Conservation (phyloP, 1,284 basidiomycete species). For the Hypsizygus ulmarius region DNA sequence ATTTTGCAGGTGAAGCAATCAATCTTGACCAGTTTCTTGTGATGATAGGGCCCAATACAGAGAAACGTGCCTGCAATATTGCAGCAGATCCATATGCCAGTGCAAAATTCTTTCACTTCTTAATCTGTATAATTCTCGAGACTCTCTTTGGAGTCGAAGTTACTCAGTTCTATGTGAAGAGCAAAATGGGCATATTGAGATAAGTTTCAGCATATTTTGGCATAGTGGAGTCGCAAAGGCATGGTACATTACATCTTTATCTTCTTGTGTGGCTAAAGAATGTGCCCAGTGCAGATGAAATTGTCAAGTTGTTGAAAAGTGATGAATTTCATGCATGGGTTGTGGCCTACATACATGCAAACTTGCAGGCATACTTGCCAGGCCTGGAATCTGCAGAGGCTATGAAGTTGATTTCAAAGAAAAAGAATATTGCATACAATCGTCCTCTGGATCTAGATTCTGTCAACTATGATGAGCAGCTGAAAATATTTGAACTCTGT, state of each 20-base stretch:
- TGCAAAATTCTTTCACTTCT: constrained; percentile 39
- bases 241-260: constrained; percentile 29
- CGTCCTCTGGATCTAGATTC: constrained; percentile 27
- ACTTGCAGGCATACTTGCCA: constrained; percentile 26
- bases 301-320: constrained; percentile 22
- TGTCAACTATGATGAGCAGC: constrained; percentile 6
- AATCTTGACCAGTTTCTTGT: constrained; percentile 34
- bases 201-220: constrained; percentile 25
- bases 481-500: constrained; percentile 1
- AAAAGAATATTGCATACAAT: constrained; percentile 26
- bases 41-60: constrained; percentile 25
- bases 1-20: constrained; percentile 39
- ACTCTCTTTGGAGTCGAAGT: constrained; percentile 33
- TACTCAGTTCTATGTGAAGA: constrained; percentile 10
- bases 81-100: constrained; percentile 37
- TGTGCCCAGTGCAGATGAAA: constrained; percentile 25
- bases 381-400: constrained; percentile 19
- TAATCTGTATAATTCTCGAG: constrained; percentile 31
- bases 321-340: constrained; percentile 27
- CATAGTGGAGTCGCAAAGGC: constrained; percentile 27
- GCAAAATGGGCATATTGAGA: constrained; percentile 21
- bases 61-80: constrained; percentile 28
- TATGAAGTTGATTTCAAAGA: constrained; percentile 14
- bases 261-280: constrained; percentile 28
- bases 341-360: constrained; percentile 22